Conservation (phyloP, 805 yeast genomes). For the Ogataea angusta region DNA sequence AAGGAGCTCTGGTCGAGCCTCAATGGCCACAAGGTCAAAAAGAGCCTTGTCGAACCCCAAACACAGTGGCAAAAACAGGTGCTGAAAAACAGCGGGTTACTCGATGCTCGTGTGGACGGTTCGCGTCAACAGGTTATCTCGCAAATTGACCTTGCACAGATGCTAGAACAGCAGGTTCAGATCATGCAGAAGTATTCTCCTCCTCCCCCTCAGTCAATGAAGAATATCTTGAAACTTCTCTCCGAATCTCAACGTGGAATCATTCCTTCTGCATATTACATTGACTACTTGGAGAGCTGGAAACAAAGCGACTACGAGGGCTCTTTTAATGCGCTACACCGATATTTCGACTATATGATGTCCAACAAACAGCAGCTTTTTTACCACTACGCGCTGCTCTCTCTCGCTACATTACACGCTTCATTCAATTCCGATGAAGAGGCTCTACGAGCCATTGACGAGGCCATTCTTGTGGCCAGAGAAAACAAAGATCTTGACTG, state of each 20-base stretch:
- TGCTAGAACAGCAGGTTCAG: slow-evolving; percentile 52
- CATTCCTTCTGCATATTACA: slow-evolving; percentile 49
- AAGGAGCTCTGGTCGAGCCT: slow-evolving; percentile 13
- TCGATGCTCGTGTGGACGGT: background rate
- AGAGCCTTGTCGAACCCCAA: slow-evolving; percentile 5
- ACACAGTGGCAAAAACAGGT: slow-evolving; percentile 12
- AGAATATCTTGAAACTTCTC: slow-evolving; percentile 42
- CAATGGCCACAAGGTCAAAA: slow-evolving; percentile 22
- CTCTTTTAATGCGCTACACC: slow-evolving; percentile 53
- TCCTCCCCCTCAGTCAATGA: slow-evolving; percentile 43
- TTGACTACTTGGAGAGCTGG: slow-evolving; percentile 58
- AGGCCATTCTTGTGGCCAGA: slow-evolving; percentile 83
- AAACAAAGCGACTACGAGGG: slow-evolving; percentile 59
- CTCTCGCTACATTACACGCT: slow-evolving; percentile 68
- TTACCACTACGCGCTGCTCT: slow-evolving; percentile 74
- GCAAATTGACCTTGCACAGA: slow-evolving; percentile 46
- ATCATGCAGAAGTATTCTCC: slow-evolving; percentile 51
- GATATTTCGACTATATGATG: slow-evolving; percentile 72
- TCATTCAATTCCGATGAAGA: slow-evolving; percentile 62
- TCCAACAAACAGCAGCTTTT: slow-evolving; percentile 59
- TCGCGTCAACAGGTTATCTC: slow-evolving; percentile 39
- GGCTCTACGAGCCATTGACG: slow-evolving; percentile 78
- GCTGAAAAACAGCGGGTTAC: slow-evolving; percentile 11
- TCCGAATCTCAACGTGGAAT: slow-evolving; percentile 43
- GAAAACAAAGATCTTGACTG: slow-evolving; percentile 77